Percentiles rank a stretch among this genome's conserved stretches.
Evolutionary conservation across 441 rosid genomes (phyloP).

Genomic region (Cnidoscolus chayamansa): DNA sequence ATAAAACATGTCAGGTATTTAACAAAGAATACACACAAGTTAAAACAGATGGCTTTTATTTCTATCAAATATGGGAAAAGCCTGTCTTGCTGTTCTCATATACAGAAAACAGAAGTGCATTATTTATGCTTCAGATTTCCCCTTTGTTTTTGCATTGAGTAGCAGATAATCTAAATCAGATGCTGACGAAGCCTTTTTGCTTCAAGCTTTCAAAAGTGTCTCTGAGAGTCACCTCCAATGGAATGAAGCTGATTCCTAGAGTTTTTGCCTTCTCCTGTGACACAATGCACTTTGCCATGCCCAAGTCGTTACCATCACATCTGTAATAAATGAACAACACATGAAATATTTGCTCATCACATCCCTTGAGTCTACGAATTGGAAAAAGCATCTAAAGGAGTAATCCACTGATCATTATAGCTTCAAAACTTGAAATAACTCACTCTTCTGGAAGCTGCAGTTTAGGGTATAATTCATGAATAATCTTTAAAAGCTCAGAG

Average conservation of each 20-base stretch:
- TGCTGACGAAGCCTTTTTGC: conserved; percentile 9
- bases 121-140: too few relatives aligned
- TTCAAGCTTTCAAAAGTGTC: conserved; percentile 15
- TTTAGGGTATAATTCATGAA: conserved; percentile 44
- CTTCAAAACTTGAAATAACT: background rate
- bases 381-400: background rate
- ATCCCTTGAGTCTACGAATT: background rate
- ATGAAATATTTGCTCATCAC: too few relatives aligned
- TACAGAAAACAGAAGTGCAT: too few relatives aligned
- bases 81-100: too few relatives aligned
- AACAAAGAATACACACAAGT: too few relatives aligned
- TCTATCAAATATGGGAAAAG: too few relatives aligned
- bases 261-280: background rate
- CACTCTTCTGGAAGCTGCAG: conserved; percentile 45
- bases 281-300: background rate
- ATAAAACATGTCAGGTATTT: too few relatives aligned
- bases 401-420: background rate
- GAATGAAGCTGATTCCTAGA: background rate
- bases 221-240: conserved; percentile 13
- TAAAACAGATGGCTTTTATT: too few relatives aligned
- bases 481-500: conserved; percentile 40
- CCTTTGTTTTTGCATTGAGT: too few relatives aligned
- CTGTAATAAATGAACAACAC: conserved; percentile 26
- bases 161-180: background rate
- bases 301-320: conserved; percentile 20